phyloP scores from a whole-genome alignment of 345 rosid genomes.

The Corchorus olitorius region DNA sequence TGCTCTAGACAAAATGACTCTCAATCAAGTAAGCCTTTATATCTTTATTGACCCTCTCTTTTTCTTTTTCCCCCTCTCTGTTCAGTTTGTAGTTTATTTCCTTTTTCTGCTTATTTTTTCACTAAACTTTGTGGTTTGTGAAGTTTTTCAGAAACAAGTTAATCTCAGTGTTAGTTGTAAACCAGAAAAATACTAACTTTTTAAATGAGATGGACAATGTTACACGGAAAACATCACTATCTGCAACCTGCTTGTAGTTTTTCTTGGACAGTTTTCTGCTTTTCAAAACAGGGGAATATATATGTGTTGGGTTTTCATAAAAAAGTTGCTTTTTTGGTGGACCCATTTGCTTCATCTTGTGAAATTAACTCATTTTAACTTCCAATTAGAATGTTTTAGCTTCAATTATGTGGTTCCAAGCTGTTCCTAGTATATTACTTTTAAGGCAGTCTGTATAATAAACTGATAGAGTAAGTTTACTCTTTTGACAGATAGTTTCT shows the following conservation, averaged over 20 bases:
- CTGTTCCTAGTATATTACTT: background rate
- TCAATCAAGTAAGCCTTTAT: background rate
- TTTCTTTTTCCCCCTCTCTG: too few relatives aligned
- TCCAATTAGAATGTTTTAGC: background rate
- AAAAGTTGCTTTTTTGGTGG: background rate
- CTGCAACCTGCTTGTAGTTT: background rate
- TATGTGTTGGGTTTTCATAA: background rate
- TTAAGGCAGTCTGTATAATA: background rate
- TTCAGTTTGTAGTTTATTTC: background rate
- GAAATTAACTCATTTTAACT: background rate
- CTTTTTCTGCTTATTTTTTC: background rate
- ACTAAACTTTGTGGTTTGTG: background rate
- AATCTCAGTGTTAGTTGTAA: background rate
- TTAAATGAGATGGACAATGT: background rate
- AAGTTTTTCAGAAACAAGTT: background rate
- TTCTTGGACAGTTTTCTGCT: background rate
- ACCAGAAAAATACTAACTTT: background rate
- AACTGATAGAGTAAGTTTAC: background rate
- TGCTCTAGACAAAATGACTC: background rate
- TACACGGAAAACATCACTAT: background rate
- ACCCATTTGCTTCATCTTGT: background rate
- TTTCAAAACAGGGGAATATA: background rate
- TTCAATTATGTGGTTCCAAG: background rate
- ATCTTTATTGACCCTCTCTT: background rate
- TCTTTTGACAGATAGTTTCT: slow-evolving; percentile 16